A percentile compares a stretch with the other conserved stretches of the same genome.
Conservation (phyloP, 2,329 filamentous ascomycete species). For the Aschersonia sp. region DNA sequence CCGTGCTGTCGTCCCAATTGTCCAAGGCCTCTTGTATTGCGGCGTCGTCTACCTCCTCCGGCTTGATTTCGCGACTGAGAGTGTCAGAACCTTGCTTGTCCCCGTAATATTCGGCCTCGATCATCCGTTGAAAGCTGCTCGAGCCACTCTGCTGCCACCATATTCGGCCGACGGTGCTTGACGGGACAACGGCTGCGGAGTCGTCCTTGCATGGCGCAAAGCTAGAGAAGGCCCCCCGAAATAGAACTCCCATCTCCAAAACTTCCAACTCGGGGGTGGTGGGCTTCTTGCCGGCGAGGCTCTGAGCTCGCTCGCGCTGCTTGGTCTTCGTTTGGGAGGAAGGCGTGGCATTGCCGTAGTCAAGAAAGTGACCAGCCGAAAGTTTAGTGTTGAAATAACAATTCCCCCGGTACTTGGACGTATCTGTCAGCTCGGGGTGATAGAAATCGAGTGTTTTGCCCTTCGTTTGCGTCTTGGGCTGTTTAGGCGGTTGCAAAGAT, state of each 20-base stretch:
- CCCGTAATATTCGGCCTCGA: slow-evolving; percentile 37
- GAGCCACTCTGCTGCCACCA: slow-evolving; percentile 67
- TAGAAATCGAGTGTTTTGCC: slow-evolving; percentile 39
- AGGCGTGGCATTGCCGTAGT: slow-evolving; percentile 51
- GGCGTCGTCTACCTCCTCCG: slow-evolving; percentile 33
- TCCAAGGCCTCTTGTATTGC: slow-evolving; percentile 39
- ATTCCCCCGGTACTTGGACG: slow-evolving; percentile 35
- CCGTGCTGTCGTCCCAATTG: slow-evolving; percentile 40
- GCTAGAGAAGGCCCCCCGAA: slow-evolving; percentile 64
- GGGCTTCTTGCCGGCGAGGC: slow-evolving; percentile 45
- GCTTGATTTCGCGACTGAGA: slow-evolving; percentile 15
- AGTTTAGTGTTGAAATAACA: slow-evolving; percentile 55
- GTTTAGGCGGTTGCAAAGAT: slow-evolving; percentile 56
- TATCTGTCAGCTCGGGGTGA: slow-evolving; percentile 38
- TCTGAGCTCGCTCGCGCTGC: slow-evolving; percentile 59
- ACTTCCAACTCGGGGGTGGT: slow-evolving; percentile 41
- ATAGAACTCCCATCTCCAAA: slow-evolving; percentile 59
- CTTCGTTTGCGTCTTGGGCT: slow-evolving; percentile 55
- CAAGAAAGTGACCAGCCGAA: slow-evolving; percentile 54
- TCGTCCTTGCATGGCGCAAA: slow-evolving; percentile 69
- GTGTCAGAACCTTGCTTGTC: slow-evolving; percentile 22
- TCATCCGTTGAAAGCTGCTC: slow-evolving; percentile 48
- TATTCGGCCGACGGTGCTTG: slow-evolving; percentile 50
- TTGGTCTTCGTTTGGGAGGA: slow-evolving; percentile 42
- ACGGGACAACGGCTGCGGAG: slow-evolving; percentile 53